Conservation (phyloP, 2,329 filamentous ascomycete genomes). For the Eutypella sp. region DNA sequence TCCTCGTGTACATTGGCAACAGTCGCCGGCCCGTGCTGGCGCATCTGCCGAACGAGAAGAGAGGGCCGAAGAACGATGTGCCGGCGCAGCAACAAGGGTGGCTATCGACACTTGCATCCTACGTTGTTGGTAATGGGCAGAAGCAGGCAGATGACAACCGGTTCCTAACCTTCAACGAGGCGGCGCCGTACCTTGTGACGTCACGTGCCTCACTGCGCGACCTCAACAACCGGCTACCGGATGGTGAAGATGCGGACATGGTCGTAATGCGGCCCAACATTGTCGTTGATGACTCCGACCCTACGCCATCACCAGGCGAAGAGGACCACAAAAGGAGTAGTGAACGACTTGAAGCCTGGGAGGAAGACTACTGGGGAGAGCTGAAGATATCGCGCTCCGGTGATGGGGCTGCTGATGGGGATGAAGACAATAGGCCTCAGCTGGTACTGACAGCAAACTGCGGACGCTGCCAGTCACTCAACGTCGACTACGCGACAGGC, state of each 20-base stretch:
- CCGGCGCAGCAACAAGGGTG: conserved; percentile 20
- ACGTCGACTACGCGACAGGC: conserved; percentile 66
- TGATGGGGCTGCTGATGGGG: not conserved
- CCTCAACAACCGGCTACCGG: conserved; percentile 53
- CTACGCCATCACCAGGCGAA: conserved; percentile 4
- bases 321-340: not conserved
- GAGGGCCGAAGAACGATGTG: conserved; percentile 31
- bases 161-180: conserved; percentile 67
- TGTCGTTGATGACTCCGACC: conserved; percentile 56
- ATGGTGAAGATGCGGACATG: conserved; percentile 50
- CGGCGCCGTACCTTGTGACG: conserved; percentile 69
- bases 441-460: conserved; percentile 66
- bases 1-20: conserved; percentile 61
- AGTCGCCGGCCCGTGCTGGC: conserved; percentile 58
- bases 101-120: conserved; percentile 30
- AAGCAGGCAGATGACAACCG: conserved; percentile 10
- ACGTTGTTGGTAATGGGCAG: conserved; percentile 23
- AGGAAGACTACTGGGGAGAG: conserved; percentile 70
- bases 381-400: conserved; percentile 38
- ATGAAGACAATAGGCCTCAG: too few species aligned
- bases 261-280: conserved; percentile 71
- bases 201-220: conserved; percentile 65
- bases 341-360: conserved; percentile 42
- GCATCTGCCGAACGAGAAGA: conserved; percentile 36
- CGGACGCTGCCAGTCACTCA: conserved; percentile 62